Evolutionary conservation across 768 basidiomycete genomes (phyloP).

Genomic region (Rhodotorula diobovata): DNA sequence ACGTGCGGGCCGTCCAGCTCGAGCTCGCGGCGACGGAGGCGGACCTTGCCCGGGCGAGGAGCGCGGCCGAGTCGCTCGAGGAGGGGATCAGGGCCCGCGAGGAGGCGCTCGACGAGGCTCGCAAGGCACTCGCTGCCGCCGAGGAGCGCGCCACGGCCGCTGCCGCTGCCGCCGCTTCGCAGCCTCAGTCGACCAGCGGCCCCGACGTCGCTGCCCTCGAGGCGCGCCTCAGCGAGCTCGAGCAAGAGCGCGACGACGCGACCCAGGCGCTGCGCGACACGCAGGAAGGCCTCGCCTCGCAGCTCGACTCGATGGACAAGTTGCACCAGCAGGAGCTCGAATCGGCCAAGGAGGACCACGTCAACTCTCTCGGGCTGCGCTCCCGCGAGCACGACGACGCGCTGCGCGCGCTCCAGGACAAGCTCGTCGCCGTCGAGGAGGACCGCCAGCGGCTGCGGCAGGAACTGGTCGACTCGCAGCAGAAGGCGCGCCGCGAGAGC

Average conservation of each 20-base stretch:
- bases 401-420: conserved; percentile 62
- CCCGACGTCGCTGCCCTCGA: not conserved
- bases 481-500: not conserved
- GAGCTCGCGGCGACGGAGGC: conserved; percentile 68
- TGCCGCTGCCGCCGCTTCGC: conserved; percentile 45
- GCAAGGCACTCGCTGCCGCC: conserved; percentile 51
- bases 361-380: not conserved
- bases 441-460: not conserved
- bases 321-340: conserved; percentile 47
- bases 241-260: conserved; percentile 18
- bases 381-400: conserved; percentile 58
- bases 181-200: not conserved
- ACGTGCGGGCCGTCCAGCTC: conserved; percentile 60
- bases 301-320: conserved; percentile 23
- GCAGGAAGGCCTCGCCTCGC: conserved; percentile 11
- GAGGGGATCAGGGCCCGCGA: conserved; percentile 55
- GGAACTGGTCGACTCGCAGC: conserved; percentile 14
- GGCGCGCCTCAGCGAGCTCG: not conserved
- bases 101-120: conserved; percentile 63
- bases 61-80: not conserved
- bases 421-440: conserved; percentile 49
- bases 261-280: conserved; percentile 20
- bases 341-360: conserved; percentile 6
- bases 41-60: conserved; percentile 71
- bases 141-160: conserved; percentile 36